Conservation (phyloP, 1,139 yeast species). For the Geotrichum histeridarum region DNA sequence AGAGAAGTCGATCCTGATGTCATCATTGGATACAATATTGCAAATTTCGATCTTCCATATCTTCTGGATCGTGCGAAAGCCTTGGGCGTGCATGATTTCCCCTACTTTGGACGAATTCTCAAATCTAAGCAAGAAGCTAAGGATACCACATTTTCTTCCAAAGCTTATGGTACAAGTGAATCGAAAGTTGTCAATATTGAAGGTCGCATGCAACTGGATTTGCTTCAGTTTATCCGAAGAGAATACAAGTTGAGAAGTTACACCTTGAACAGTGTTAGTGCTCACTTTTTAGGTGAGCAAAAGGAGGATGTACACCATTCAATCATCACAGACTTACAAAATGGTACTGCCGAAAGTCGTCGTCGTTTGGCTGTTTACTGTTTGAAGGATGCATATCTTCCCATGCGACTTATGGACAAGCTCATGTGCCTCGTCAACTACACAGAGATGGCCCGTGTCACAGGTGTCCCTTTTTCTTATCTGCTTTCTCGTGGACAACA, state of each 20-base stretch:
- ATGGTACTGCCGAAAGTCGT: slow-evolving; percentile 88
- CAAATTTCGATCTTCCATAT: slow-evolving; percentile 94
- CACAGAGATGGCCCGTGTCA: slow-evolving; percentile 98
- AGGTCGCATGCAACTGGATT: slow-evolving; percentile 92
- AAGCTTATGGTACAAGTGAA: slow-evolving; percentile 95
- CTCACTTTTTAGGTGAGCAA: slow-evolving; percentile 89
- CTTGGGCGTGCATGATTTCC: slow-evolving; percentile 60
- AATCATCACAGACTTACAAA: slow-evolving; percentile 88
- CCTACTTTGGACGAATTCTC: slow-evolving; percentile 77
- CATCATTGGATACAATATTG: slow-evolving; percentile 89
- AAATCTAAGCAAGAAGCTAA: slow-evolving; percentile 68
- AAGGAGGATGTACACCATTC: slow-evolving; percentile 98
- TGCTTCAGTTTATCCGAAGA: slow-evolving; percentile 87
- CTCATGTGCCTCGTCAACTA: slow-evolving; percentile 95
- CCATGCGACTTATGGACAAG: slow-evolving; percentile 79
- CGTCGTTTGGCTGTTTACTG: slow-evolving; percentile 95
- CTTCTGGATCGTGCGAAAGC: slow-evolving; percentile 81
- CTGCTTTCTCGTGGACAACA: slow-evolving; percentile 91
- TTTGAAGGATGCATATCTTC: slow-evolving; percentile 91
- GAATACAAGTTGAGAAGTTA: slow-evolving; percentile 93
- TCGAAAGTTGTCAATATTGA: slow-evolving; percentile 87
- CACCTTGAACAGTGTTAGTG: slow-evolving; percentile 91
- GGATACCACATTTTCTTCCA: slow-evolving; percentile 82
- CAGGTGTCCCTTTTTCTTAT: slow-evolving; percentile 95
- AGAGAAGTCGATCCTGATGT: slow-evolving; percentile 89